Conservation (phyloP, 768 basidiomycete genomes). For the Lactifluus echinatus region DNA sequence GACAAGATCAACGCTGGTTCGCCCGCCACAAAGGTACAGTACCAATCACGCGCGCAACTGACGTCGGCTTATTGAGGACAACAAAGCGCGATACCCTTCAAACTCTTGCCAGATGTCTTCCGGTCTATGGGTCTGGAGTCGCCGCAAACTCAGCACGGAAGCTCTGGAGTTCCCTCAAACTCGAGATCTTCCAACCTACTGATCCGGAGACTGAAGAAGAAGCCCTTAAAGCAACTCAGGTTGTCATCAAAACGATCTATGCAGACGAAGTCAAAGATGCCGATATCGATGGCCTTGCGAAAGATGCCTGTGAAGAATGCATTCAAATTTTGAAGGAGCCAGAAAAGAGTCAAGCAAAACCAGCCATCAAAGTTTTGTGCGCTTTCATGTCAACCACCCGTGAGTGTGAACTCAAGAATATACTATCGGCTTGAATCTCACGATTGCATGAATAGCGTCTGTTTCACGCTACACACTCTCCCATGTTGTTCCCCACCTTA, state of each 20-base stretch:
- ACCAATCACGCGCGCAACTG: background rate
- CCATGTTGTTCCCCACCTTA: constrained; percentile 67
- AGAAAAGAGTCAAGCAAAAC: constrained; percentile 87
- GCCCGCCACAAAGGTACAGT: constrained; percentile 67
- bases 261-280: constrained; percentile 31
- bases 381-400: constrained; percentile 71
- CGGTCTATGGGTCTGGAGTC: constrained; percentile 67
- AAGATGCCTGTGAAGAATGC: constrained; percentile 74
- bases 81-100: constrained; percentile 78
- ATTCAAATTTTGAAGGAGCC: constrained; percentile 75
- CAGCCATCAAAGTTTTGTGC: constrained; percentile 78
- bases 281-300: constrained; percentile 48
- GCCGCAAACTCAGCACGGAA: constrained; percentile 58
- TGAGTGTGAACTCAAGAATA: constrained; percentile 34
- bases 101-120: constrained; percentile 68
- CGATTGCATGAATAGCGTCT: constrained; percentile 39
- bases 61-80: constrained; percentile 2
- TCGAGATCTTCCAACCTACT: constrained; percentile 95
- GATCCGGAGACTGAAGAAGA: constrained; percentile 66
- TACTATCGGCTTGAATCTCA: background rate
- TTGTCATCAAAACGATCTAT: constrained; percentile 70
- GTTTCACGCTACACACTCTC: constrained; percentile 60
- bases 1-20: constrained; percentile 86
- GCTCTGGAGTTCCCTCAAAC: constrained; percentile 85
- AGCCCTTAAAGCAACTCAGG: constrained; percentile 62